phyloP scores from a whole-genome alignment of 2,329 filamentous ascomycete species.

The Fusarium sororula region DNA sequence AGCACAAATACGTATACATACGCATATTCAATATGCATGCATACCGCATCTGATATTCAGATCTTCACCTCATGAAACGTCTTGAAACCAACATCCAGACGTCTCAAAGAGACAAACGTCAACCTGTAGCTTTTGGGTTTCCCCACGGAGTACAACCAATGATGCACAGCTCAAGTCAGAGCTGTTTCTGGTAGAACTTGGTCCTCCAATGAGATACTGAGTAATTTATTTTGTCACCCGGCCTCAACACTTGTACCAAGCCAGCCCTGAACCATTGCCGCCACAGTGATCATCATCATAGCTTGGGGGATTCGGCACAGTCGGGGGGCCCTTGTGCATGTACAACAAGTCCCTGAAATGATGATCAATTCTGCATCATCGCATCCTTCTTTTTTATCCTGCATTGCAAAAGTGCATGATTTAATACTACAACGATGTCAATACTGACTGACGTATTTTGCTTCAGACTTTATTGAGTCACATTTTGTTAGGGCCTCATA shows the following conservation, averaged over 20 bases:
- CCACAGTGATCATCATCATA: conserved; percentile 32
- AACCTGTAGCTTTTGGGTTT: not conserved
- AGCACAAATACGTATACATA: conserved; percentile 4
- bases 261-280: not conserved
- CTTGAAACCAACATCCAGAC: conserved; percentile 18
- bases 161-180: conserved; percentile 3
- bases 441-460: not conserved
- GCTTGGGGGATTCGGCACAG: conserved; percentile 26
- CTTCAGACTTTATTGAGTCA: not conserved
- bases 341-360: conserved; percentile 25
- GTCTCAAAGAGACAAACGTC: conserved; percentile 3
- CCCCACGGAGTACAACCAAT: conserved; percentile 25
- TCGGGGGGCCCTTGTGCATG: conserved; percentile 1
- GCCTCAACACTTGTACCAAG: not conserved
- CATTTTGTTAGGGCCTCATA: not conserved
- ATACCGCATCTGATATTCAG: not conserved
- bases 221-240: conserved; percentile 17
- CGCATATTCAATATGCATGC: not conserved
- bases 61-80: conserved; percentile 24
- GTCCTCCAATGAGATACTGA: not conserved
- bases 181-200: not conserved
- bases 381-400: not conserved
- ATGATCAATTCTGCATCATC: conserved; percentile 31
- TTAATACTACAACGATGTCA: not conserved
- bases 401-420: conserved; percentile 1